Base-by-base conservation (phyloP, 2,329 filamentous ascomycete species). In the Neonectria hederae region DNA sequence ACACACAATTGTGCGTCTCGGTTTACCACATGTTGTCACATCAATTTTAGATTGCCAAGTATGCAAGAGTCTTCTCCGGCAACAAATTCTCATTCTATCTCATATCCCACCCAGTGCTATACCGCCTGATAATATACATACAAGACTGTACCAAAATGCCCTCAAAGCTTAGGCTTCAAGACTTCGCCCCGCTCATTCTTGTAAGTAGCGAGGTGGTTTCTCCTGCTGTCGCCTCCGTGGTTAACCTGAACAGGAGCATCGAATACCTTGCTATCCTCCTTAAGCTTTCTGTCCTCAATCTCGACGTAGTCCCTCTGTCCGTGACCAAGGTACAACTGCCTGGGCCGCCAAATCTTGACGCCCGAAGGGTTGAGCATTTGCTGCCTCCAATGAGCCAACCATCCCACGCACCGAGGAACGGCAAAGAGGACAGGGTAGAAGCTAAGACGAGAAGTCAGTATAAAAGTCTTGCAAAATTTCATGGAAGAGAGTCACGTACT, bases 401-500 rank as follows among this genome's bases (percentile, higher is more conserved):
- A 85, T 24, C 83, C 83, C 2, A 84, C 83, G 54, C 83, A 84
- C 17, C 83, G 76, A 0, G 83, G 83, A 6, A 85, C 83, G 6
- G 83, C 83, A 62, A 85, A 85, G 5, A 85, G 73, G 0, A 85
- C 83, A 2, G 83, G 83, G 67, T 84, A 85, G 69, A 85, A 85
- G 69, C 74, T 76, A 52, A 61, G 17, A 53, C 10, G 7, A 24
- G 24, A 5, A 3, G 59, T 71, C 42, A 68, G 67, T 32, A 58
- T 28, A 22, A 7, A 17, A 22, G 7, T 17, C 42, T 17, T 21
- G 24, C 13, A n/a, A n/a, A 10, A 4, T 19, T 14, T 28, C 6
- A 45, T 8, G 13, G 26, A 48, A 11, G 21, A 22, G 11, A 14
- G 40, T 9, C 22, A 73, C 74, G 35, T 65, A 76, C 74, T 85